These are phyloP conservation scores for Acanthochlamys bracteata DNA, from an alignment of 106 monocot species.

Conservation along the genomic window DNA sequence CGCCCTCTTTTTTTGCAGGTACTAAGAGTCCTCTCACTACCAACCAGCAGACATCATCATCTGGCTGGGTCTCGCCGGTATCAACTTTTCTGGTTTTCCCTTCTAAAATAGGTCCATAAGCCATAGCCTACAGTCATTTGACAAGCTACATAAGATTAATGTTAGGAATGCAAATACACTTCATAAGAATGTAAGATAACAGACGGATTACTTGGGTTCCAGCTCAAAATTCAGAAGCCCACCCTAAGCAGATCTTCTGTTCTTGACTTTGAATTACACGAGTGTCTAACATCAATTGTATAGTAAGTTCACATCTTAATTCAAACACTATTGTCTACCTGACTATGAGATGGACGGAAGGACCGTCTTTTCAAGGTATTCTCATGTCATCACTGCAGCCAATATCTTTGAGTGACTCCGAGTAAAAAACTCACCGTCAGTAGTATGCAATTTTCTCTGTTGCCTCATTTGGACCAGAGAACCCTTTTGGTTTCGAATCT, in stretches of 20 bases:
- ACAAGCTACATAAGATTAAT: neutral
- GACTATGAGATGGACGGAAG: slow-evolving; percentile 82
- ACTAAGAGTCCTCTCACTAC: too few relatives aligned
- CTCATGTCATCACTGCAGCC: slow-evolving; percentile 70
- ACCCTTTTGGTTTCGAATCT: neutral
- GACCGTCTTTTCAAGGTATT: slow-evolving; percentile 27
- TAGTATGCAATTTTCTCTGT: slow-evolving; percentile 13
- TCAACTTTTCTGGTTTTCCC: slow-evolving; percentile 90
- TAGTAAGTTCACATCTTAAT: too few relatives aligned
- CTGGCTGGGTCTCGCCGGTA: too few relatives aligned
- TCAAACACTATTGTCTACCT: slow-evolving; percentile 18
- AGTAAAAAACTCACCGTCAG: slow-evolving; percentile 73
- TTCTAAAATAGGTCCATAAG: slow-evolving; percentile 53
- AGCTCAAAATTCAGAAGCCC: too few relatives aligned
- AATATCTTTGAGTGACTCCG: slow-evolving; percentile 59
- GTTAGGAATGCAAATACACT: too few relatives aligned
- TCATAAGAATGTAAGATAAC: too few relatives aligned
- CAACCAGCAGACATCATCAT: too few relatives aligned
- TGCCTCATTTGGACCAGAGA: slow-evolving; percentile 6
- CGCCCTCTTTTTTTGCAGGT: too few relatives aligned
- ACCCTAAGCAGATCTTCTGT: too few relatives aligned
- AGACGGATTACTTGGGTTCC: too few relatives aligned
- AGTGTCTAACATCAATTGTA: too few relatives aligned
- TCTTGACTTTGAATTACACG: too few relatives aligned
- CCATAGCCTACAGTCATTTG: slow-evolving; percentile 47